phyloP scores from a whole-genome alignment of 306 rosid genomes.

The Coriaria nepalensis region DNA sequence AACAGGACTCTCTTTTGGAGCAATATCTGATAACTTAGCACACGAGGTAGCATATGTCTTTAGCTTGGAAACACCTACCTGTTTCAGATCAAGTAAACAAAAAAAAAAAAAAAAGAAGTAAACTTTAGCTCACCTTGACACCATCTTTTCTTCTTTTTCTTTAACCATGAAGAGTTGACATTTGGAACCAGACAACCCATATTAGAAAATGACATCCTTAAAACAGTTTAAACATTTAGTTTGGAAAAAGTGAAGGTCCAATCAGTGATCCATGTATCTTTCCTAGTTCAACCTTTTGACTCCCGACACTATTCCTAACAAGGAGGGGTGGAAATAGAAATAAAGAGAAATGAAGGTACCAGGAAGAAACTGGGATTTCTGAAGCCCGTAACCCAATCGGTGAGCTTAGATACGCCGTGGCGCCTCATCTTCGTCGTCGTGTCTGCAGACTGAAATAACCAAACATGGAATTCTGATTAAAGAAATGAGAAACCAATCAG shows the following conservation, averaged over 20 bases:
- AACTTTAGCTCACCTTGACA: no score
- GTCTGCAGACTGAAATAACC: background rate
- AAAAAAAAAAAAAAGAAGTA: no score
- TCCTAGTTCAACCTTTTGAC: no score
- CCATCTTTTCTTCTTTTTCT: no score
- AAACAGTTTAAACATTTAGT: no score
- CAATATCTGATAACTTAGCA: constrained; percentile 35
- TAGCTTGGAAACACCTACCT: constrained; percentile 16
- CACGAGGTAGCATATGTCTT: constrained; percentile 35
- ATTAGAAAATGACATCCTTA: no score
- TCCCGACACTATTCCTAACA: background rate
- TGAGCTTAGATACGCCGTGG: constrained; percentile 10
- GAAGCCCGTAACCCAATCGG: constrained; percentile 15
- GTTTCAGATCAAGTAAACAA: constrained; percentile 9
- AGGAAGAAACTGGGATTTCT: constrained; percentile 13
- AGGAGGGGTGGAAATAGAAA: background rate
- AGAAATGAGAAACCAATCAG: background rate
- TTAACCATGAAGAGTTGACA: no score
- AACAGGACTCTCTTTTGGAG: constrained; percentile 25
- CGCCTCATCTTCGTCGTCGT: constrained; percentile 17
- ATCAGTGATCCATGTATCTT: no score
- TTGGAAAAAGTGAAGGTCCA: no score
- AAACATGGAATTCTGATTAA: background rate
- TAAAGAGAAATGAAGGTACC: constrained; percentile 17
- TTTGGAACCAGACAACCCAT: no score